Evolutionary conservation across 1,284 basidiomycete species (phyloP), one percentile per base, ranked within the genome.

Genomic region (Mixia osmundae): DNA sequence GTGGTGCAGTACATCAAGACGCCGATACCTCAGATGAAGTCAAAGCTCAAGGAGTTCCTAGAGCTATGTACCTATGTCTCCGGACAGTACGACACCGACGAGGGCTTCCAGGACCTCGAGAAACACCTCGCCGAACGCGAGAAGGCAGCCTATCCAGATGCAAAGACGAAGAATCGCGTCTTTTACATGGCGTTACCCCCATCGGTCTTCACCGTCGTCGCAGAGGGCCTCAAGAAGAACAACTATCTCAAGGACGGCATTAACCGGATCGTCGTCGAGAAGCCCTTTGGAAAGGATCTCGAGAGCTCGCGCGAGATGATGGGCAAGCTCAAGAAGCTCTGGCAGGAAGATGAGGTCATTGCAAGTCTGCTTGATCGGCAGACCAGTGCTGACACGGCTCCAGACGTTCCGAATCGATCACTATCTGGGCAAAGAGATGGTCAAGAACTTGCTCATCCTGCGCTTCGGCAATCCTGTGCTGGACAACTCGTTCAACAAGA

Each of bases 401-500:
- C 32, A 53, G 64, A 94, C 83, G 7, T 94, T 79, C 71, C 77
- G 85, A 44, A 94, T 94, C 55, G 85, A 94, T 59, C 85, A 94
- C 56, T 94, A 94, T 58, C 73, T 94, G 38, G 85, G 85, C 44
- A 94, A 94, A 63, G 85, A 94, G 66, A 94, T 94, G 85, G 78
- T 91, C 56, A 94, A 94, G 66, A 94, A 94, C 58, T 57, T 94
- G 39, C 74, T 94, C 44, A 79, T 91, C 23, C 64, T 91, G 34
- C 73, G 85, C 28, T 94, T 94, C 53, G 85, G 79, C 45, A 94
- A 94, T 59, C 61, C 83, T 47, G 77, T 83, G 21, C 60, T 91
- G 58, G 71, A 71, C 45, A 69, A 77, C 20, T 68, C 69, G 19
- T 87, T 85, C 76, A 83, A 91, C 63, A 89, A 78, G 60, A 80